Conservation (phyloP, 805 yeast genomes). For the Candida bentonensis region DNA sequence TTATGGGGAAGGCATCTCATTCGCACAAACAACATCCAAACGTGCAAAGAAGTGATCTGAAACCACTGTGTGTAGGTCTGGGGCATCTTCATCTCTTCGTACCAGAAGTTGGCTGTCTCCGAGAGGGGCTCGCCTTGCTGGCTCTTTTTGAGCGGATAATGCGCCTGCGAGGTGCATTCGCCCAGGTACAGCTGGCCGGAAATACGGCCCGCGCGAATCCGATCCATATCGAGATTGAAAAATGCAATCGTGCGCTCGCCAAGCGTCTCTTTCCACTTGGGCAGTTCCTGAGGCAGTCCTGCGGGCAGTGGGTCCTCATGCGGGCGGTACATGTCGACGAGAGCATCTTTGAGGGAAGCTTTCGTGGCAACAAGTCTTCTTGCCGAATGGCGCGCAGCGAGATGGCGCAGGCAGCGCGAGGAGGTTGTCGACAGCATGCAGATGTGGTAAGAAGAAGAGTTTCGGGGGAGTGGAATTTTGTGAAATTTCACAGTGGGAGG, state of each 20-base stretch:
- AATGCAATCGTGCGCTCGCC: constrained; percentile 22
- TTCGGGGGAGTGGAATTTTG: too few relatives aligned
- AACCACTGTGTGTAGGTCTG: constrained; percentile 91
- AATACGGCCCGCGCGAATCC: constrained; percentile 81
- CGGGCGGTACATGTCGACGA: constrained; percentile 7
- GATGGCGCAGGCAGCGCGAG: too few relatives aligned
- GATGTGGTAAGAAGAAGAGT: too few relatives aligned
- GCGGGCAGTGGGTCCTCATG: not conserved
- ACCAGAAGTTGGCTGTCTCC: constrained; percentile 69
- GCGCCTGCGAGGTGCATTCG: constrained; percentile 73
- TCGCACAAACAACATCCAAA: constrained; percentile 87
- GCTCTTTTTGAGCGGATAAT: constrained; percentile 20
- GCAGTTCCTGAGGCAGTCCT: constrained; percentile 4
- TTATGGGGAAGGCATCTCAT: constrained; percentile 94
- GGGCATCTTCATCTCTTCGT: constrained; percentile 70
- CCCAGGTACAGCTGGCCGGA: constrained; percentile 84
- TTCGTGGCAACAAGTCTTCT: too few relatives aligned
- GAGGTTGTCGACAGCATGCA: too few relatives aligned
- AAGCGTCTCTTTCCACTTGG: constrained; percentile 19
- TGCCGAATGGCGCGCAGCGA: too few relatives aligned
- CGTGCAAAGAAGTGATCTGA: constrained; percentile 79
- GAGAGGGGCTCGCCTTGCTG: constrained; percentile 28
- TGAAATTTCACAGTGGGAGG: too few relatives aligned
- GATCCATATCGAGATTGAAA: constrained; percentile 80
- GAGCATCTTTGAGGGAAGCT: constrained; percentile 16